phyloP scores from a whole-genome alignment of 768 basidiomycete species.

The Pleurotus cornucopiae region DNA sequence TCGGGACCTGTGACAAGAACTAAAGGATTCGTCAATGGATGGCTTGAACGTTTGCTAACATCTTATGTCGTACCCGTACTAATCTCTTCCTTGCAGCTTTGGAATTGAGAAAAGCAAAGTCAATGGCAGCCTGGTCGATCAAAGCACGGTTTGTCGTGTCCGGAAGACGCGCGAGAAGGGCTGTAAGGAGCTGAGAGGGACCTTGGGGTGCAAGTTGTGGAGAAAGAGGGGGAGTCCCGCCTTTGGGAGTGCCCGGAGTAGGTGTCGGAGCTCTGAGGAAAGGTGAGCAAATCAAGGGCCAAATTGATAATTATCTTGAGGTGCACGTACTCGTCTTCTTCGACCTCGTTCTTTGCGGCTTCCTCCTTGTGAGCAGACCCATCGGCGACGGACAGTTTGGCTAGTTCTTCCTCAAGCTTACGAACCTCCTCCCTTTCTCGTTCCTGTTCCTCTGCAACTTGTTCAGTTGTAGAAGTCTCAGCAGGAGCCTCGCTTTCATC shows the following conservation, averaged over 20 bases:
- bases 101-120: constrained; percentile 95
- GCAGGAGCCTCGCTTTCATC: constrained; percentile 36
- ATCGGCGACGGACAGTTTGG: constrained; percentile 39
- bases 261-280: constrained; percentile 49
- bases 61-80: constrained; percentile 57
- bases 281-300: not conserved
- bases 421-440: constrained; percentile 47
- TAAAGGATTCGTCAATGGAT: constrained; percentile 23
- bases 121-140: constrained; percentile 91
- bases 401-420: constrained; percentile 63
- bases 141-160: constrained; percentile 89
- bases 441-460: constrained; percentile 36
- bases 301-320: not conserved
- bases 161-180: constrained; percentile 84
- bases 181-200: constrained; percentile 89
- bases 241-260: constrained; percentile 64
- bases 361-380: constrained; percentile 3
- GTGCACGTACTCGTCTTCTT: constrained; percentile 43
- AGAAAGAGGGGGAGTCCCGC: constrained; percentile 52
- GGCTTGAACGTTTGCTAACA: not conserved
- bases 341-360: constrained; percentile 14
- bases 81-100: constrained; percentile 93
- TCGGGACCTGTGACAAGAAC: constrained; percentile 82
- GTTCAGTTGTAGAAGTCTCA: constrained; percentile 9
- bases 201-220: constrained; percentile 81